phyloP scores from a whole-genome alignment of 2,329 filamentous ascomycete genomes.

The Ascochyta pisi region DNA sequence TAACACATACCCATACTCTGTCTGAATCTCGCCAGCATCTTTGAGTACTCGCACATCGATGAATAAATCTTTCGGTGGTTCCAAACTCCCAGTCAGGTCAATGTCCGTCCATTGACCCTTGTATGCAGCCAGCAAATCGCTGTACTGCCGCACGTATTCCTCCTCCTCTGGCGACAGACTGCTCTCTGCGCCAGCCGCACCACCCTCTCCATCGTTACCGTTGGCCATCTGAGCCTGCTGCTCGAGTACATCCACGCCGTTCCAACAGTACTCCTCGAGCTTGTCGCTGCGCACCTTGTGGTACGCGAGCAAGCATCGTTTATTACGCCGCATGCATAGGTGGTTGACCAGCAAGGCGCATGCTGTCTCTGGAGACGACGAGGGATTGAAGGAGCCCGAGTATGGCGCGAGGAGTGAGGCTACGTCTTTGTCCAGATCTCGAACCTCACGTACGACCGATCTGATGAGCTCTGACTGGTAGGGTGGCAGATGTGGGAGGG shows the following conservation, averaged over 20 bases:
- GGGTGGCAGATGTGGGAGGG: conserved; percentile 82
- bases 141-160: conserved; percentile 92
- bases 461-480: conserved; percentile 94
- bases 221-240: conserved; percentile 51
- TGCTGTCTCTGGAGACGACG: conserved; percentile 80
- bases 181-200: conserved; percentile 63
- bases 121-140: conserved; percentile 90
- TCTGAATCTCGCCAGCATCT: conserved; percentile 98
- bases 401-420: conserved; percentile 80
- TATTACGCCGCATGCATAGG: conserved; percentile 93
- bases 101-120: conserved; percentile 99
- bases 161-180: conserved; percentile 94
- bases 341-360: conserved; percentile 93
- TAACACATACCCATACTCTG: conserved; percentile 86
- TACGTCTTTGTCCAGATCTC: conserved; percentile 89
- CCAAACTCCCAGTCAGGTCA: conserved; percentile 90
- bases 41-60: conserved; percentile 96
- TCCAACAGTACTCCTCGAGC: conserved; percentile 93
- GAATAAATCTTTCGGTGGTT: conserved; percentile 93
- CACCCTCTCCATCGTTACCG: conserved; percentile 48
- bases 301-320: conserved; percentile 92
- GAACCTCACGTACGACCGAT: conserved; percentile 85
- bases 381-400: conserved; percentile 83
- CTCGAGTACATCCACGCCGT: conserved; percentile 82
- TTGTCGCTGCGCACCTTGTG: conserved; percentile 90